Conservation (phyloP, 2,329 filamentous ascomycete genomes). For the Ceratocystis papillata region DNA sequence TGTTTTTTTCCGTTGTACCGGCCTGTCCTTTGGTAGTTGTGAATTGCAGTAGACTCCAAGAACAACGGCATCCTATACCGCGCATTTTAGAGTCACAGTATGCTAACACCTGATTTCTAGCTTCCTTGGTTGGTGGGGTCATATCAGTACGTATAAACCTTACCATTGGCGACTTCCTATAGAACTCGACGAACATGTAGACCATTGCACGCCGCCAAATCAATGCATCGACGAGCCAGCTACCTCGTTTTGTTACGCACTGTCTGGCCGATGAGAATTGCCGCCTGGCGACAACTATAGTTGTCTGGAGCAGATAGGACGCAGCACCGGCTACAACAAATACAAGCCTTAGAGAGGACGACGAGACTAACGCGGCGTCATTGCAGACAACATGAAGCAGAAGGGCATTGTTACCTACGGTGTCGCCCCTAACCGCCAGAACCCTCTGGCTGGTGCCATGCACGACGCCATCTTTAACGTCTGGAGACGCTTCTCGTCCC, state of each 20-base stretch:
- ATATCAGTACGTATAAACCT: constrained; percentile 21
- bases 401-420: constrained; percentile 60
- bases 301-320: background rate
- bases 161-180: background rate
- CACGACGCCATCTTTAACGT: constrained; percentile 91
- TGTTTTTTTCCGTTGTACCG: background rate
- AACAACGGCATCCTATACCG: too few species aligned
- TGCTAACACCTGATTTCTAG: constrained; percentile 15
- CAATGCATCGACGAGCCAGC: background rate
- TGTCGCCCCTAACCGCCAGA: constrained; percentile 78
- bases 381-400: constrained; percentile 36
- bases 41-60: background rate
- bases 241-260: background rate
- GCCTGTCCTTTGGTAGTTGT: background rate
- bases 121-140: constrained; percentile 25
- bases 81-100: background rate
- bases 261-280: background rate
- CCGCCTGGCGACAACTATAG: background rate
- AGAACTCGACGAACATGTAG: background rate
- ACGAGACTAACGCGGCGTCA: background rate
- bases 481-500: constrained; percentile 72
- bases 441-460: constrained; percentile 65
- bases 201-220: background rate
- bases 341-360: background rate
- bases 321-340: background rate